Evolutionary conservation across 805 yeast species (phyloP), one percentile per base, ranked within the genome.

Genomic region (Metahyphopichia silvanorum): DNA sequence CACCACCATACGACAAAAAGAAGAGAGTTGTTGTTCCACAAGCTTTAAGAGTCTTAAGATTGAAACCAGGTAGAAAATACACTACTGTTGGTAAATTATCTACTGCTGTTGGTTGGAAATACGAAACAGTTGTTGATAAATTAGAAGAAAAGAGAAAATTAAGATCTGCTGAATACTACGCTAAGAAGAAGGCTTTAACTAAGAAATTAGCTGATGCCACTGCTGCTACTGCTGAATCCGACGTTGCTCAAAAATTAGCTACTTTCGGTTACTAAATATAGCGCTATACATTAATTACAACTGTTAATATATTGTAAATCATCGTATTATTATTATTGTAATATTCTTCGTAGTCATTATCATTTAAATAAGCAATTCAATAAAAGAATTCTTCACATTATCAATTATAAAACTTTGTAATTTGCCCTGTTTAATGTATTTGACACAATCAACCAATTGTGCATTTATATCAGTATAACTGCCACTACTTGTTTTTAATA

Each of bases 11-110:
- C 76, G 98, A 93, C 93, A 87, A 82, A 79, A 86, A 88, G 87
- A 91, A 91, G 95, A 87, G 96, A 74, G 96, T 89, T 67, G 98
- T 93, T 57, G 98, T 93, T 66, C 98, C 98, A 70, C 96, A 87
- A 79, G 98, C 98, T 65, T 80, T 93, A 67, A 87, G 98, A 78
- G 96, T 93, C 57, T 79, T 93, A 71, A 88, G 98, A 82, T 85
- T 93, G 74, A 89, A 88, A 78, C 98, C 88, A 71, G 98, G 98
- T 72, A 88, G 98, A 85, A 93, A 93, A 78, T 93, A 83, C 95
- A 86, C 96, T 75, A 87, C 97, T 51, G 86, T 93, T 60, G 95
- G 95, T 70, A 88, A 93, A 71, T 81, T 93, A 70, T 83, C 96
- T 54, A 72, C 93, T 60, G 82, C 96, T 63, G 97, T 93, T 57